Conservation (phyloP, 2,329 filamentous ascomycete genomes). For the Colletotrichum godetiae region DNA sequence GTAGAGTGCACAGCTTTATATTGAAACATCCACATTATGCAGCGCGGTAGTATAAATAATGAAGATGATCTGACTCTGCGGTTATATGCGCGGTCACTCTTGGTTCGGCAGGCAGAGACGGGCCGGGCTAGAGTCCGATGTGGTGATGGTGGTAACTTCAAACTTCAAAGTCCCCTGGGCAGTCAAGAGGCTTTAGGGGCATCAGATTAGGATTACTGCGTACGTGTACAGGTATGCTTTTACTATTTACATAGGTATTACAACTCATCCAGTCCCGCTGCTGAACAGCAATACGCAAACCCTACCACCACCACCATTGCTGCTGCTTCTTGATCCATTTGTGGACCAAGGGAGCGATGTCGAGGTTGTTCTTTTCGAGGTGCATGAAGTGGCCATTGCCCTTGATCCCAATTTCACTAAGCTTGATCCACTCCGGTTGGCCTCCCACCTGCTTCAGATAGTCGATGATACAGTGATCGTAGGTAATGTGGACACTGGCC, state of each 20-base stretch:
- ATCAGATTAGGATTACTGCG: neutral
- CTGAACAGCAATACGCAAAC: neutral
- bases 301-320: slow-evolving; percentile 17
- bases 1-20: neutral
- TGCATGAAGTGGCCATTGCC: slow-evolving; percentile 64
- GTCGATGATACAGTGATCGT: slow-evolving; percentile 64
- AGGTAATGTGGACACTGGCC: slow-evolving; percentile 61
- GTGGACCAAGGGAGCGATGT: slow-evolving; percentile 46
- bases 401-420: slow-evolving; percentile 56
- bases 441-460: slow-evolving; percentile 61
- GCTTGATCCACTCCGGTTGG: slow-evolving; percentile 54
- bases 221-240: neutral
- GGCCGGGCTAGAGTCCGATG: neutral
- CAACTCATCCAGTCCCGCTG: neutral
- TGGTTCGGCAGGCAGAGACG: neutral
- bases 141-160: neutral
- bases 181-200: no score
- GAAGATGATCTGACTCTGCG: neutral
- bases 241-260: neutral
- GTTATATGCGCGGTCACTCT: neutral
- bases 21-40: neutral
- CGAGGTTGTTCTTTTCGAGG: slow-evolving; percentile 55
- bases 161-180: no score
- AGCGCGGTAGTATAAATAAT: neutral
- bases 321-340: slow-evolving; percentile 47